These are phyloP conservation scores for Ballota nigra DNA, from an alignment of 257 asterid genomes.

Conservation along the genomic window DNA sequence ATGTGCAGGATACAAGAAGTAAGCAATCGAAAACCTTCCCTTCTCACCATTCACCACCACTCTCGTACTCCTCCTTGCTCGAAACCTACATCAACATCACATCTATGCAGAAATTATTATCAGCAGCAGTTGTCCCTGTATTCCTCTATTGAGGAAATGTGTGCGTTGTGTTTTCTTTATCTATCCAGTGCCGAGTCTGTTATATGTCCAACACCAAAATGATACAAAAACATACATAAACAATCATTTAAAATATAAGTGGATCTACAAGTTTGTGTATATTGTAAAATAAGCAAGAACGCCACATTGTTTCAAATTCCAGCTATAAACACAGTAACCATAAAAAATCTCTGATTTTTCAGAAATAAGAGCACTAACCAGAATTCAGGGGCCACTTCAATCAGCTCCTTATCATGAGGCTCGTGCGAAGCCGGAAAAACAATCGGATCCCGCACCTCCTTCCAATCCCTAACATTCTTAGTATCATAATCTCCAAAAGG, in stretches of 20 bases:
- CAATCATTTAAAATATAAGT: too few relatives aligned
- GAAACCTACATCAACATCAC: slow-evolving; percentile 21
- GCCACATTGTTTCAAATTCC: too few relatives aligned
- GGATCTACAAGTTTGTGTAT: too few relatives aligned
- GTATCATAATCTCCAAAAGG: slow-evolving; percentile 44
- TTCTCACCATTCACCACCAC: slow-evolving; percentile 32
- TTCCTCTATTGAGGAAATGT: too few relatives aligned
- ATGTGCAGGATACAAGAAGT: slow-evolving; percentile 36
- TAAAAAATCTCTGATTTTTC: background rate
- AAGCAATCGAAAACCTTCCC: slow-evolving; percentile 37
- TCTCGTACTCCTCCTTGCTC: slow-evolving; percentile 38
- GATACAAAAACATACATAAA: too few relatives aligned
- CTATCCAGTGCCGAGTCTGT: too few relatives aligned
- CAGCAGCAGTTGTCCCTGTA: too few relatives aligned
- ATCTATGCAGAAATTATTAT: too few relatives aligned
- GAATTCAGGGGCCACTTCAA: slow-evolving; percentile 39
- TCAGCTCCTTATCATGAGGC: slow-evolving; percentile 25
- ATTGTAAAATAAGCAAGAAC: too few relatives aligned
- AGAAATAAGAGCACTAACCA: slow-evolving; percentile 16
- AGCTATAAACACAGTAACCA: too few relatives aligned
- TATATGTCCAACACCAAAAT: too few relatives aligned
- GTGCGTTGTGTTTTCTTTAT: too few relatives aligned
- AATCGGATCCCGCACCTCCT: slow-evolving; percentile 30
- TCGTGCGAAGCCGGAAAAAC: slow-evolving; percentile 30
- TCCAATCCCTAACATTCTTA: slow-evolving; percentile 48